Conservation (phyloP, 805 yeast genomes). For the Metschnikowia anglica region DNA sequence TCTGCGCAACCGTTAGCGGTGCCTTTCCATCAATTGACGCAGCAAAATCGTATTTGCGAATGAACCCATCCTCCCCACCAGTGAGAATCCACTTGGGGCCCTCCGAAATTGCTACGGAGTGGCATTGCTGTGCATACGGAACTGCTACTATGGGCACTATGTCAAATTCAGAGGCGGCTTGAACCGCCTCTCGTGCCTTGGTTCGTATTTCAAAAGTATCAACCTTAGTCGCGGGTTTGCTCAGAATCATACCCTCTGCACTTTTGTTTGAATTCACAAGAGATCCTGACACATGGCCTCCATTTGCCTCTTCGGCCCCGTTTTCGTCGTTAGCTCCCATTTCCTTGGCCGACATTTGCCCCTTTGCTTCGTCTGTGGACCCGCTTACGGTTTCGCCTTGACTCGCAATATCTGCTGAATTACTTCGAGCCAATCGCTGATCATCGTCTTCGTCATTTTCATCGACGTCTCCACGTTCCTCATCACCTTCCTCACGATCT, state of each 20-base stretch:
- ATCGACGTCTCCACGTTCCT: constrained; percentile 24
- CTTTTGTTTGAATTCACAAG: background rate
- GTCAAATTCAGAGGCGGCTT: constrained; percentile 57
- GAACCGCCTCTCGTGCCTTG: constrained; percentile 43
- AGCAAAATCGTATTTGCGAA: constrained; percentile 83
- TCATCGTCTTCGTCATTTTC: constrained; percentile 21
- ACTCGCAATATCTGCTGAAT: background rate
- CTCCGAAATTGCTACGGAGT: constrained; percentile 70
- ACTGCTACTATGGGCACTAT: constrained; percentile 85
- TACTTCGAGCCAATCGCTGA: too few relatives aligned
- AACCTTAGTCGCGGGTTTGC: background rate
- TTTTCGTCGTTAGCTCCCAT: too few relatives aligned
- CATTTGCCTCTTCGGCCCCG: background rate
- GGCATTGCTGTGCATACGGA: constrained; percentile 76
- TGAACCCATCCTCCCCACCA: constrained; percentile 95
- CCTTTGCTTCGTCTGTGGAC: too few relatives aligned
- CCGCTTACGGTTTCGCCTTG: too few relatives aligned
- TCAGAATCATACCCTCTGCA: background rate
- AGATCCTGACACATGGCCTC: too few relatives aligned
- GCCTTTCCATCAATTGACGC: constrained; percentile 83
- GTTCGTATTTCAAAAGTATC: constrained; percentile 16
- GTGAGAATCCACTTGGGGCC: constrained; percentile 87
- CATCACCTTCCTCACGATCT: constrained; percentile 25
- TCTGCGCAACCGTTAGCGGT: constrained; percentile 87
- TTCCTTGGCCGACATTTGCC: too few relatives aligned